These are phyloP conservation scores for Wallacemonas rigidus DNA, from an alignment of 208 protist genomes.

Conservation along the genomic window DNA sequence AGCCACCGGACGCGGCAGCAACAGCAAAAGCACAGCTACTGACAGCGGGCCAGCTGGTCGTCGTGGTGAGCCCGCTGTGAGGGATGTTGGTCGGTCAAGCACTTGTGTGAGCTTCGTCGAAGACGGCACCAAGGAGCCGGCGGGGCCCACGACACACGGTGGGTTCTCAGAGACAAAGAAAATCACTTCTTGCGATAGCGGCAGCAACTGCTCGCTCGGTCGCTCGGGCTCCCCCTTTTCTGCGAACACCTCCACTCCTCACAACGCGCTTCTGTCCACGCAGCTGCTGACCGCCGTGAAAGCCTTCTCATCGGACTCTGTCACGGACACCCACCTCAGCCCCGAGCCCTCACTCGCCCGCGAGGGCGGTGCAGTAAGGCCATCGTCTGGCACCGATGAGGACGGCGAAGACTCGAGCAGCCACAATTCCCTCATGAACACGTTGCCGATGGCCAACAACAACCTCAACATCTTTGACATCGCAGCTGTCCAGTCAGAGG, in stretches of 20 bases:
- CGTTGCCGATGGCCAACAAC: constrained; percentile 11
- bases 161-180: too few relatives aligned
- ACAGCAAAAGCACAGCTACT: neutral
- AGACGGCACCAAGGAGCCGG: too few relatives aligned
- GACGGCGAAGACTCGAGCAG: constrained; percentile 6
- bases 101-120: neutral
- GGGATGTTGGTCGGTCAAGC: neutral
- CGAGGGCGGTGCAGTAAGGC: too few relatives aligned
- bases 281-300: neutral
- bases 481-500: neutral
- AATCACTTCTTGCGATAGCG: too few relatives aligned
- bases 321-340: too few relatives aligned
- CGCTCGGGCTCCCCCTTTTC: neutral
- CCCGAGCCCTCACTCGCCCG: too few relatives aligned
- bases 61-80: neutral
- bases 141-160: too few relatives aligned
- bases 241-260: neutral
- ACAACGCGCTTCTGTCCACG: neutral
- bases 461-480: neutral
- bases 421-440: neutral
- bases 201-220: too few relatives aligned
- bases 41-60: too few relatives aligned
- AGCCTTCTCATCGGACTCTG: too few relatives aligned
- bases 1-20: neutral
- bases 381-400: neutral